Conservation (phyloP, 257 asterid species). For the Verbena officinalis region DNA sequence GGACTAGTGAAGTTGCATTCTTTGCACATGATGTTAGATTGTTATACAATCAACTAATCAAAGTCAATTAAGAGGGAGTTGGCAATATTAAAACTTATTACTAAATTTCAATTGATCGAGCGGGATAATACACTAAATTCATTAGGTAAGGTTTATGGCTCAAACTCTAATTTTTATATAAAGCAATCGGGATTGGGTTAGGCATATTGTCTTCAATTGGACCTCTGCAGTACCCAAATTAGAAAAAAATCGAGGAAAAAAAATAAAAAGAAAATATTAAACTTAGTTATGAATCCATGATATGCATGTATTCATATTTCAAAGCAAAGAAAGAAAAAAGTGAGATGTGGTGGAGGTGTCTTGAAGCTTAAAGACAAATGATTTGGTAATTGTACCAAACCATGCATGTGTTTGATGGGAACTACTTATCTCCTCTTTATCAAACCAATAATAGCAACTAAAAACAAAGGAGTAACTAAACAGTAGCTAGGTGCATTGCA, state of each 20-base stretch:
- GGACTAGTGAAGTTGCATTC: background rate
- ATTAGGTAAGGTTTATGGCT: no score
- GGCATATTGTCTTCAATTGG: no score
- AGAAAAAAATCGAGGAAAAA: no score
- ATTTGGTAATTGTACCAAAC: slow-evolving; percentile 38
- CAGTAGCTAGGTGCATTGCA: background rate
- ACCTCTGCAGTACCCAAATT: no score
- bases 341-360: slow-evolving; percentile 12
- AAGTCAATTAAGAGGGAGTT: no score
- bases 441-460: background rate
- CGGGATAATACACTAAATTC: no score
- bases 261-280: no score
- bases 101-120: no score
- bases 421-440: slow-evolving; percentile 26
- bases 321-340: slow-evolving; percentile 1
- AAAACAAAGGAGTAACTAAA: background rate
- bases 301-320: background rate
- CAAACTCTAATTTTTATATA: no score
- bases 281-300: background rate
- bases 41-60: slow-evolving; percentile 5
- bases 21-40: slow-evolving; percentile 25
- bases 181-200: no score
- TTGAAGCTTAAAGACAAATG: slow-evolving; percentile 9
- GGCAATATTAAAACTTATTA: no score
- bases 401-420: slow-evolving; percentile 28